Evolutionary conservation across 805 yeast species (phyloP).

Genomic region (Ogataea salicorniae): DNA sequence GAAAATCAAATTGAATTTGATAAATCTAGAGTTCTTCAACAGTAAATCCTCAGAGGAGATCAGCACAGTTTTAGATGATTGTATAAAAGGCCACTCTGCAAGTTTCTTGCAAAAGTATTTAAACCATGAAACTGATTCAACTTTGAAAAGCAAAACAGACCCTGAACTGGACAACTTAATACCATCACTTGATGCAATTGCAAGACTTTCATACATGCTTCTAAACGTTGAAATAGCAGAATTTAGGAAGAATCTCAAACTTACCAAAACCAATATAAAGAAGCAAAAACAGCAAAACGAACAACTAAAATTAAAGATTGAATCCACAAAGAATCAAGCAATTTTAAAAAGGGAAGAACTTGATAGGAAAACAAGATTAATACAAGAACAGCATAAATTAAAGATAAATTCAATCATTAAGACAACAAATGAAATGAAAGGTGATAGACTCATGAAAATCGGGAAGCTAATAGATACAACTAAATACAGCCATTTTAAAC

Average conservation of each 20-base stretch:
- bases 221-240: slow-evolving; percentile 25
- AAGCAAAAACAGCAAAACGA: slow-evolving; percentile 7
- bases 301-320: slow-evolving; percentile 3
- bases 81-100: slow-evolving; percentile 22
- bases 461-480: slow-evolving; percentile 10
- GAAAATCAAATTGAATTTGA: slow-evolving; percentile 18
- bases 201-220: slow-evolving; percentile 28
- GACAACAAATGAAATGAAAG: slow-evolving; percentile 6
- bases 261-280: slow-evolving; percentile 5
- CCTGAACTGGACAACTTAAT: slow-evolving; percentile 6
- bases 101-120: slow-evolving; percentile 15
- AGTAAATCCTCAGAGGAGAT: slow-evolving; percentile 17
- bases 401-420: neutral
- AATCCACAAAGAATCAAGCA: neutral
- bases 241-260: slow-evolving; percentile 12
- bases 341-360: neutral
- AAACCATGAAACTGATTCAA: neutral
- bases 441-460: slow-evolving; percentile 9
- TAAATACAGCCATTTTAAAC: slow-evolving; percentile 12
- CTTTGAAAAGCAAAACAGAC: neutral
- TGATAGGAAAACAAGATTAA: neutral
- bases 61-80: slow-evolving; percentile 18
- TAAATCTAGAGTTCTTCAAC: slow-evolving; percentile 18
- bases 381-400: slow-evolving; percentile 4
- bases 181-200: slow-evolving; percentile 23